A percentile compares a stretch with the other conserved stretches of the same genome.
phyloP scores from a whole-genome alignment of 2,329 filamentous ascomycete genomes.

The Phaeosphaeriaceae sp. region DNA sequence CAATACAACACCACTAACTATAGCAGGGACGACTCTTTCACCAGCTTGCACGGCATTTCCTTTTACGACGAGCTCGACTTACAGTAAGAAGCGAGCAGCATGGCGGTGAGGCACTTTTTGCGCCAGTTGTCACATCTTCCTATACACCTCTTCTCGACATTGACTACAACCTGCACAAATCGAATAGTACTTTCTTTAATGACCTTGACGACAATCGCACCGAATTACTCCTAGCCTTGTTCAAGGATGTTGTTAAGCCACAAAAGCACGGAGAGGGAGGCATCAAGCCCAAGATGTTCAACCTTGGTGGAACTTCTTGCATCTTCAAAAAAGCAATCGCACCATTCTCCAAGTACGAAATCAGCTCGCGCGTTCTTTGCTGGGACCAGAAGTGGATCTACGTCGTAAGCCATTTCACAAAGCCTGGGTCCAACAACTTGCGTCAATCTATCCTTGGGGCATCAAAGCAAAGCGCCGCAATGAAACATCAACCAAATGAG shows the following conservation, averaged over 20 bases:
- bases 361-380: constrained; percentile 48
- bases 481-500: constrained; percentile 26
- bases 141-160: constrained; percentile 75
- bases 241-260: constrained; percentile 46
- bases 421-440: constrained; percentile 32
- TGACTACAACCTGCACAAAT: constrained; percentile 87
- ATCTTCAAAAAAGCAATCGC: constrained; percentile 51
- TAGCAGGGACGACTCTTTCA: constrained; percentile 16
- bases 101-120: constrained; percentile 55
- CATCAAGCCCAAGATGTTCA: constrained; percentile 48
- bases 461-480: constrained; percentile 24
- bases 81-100: constrained; percentile 18
- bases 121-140: constrained; percentile 68
- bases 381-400: constrained; percentile 56
- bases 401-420: constrained; percentile 49
- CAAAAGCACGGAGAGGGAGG: constrained; percentile 5
- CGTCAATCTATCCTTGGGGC: constrained; percentile 18
- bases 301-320: constrained; percentile 53
- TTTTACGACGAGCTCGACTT: constrained; percentile 17
- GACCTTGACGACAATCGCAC: constrained; percentile 83
- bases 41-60: constrained; percentile 16
- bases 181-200: constrained; percentile 84
- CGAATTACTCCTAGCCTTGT: constrained; percentile 69
- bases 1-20: constrained; percentile 3
- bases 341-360: constrained; percentile 47